A percentile compares a stretch with the other conserved stretches of the same genome.
These are phyloP conservation scores for Teunomyces pallodes DNA, from an alignment of 805 yeast species.

Conservation along the genomic window DNA sequence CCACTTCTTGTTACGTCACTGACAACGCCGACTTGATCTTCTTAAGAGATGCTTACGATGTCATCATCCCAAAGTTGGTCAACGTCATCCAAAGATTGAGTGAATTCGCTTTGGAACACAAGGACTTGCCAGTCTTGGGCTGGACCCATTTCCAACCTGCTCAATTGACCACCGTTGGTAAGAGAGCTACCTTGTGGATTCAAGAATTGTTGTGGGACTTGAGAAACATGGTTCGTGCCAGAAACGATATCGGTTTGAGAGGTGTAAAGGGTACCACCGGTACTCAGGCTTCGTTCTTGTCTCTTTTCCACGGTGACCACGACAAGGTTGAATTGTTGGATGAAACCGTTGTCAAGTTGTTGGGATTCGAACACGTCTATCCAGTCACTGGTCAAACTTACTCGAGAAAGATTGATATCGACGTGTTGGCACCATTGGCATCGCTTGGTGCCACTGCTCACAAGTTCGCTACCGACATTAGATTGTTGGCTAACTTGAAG, in stretches of 20 bases:
- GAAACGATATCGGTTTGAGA: constrained; percentile 93
- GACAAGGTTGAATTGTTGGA: constrained; percentile 93
- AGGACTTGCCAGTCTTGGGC: constrained; percentile 94
- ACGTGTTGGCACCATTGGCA: constrained; percentile 86
- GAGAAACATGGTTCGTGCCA: constrained; percentile 91
- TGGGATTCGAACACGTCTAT: constrained; percentile 92
- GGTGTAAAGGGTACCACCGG: constrained; percentile 99
- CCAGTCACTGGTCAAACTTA: constrained; percentile 99
- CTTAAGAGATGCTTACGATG: constrained; percentile 91
- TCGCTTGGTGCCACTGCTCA: constrained; percentile 96
- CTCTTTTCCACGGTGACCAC: constrained; percentile 95
- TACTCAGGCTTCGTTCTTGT: constrained; percentile 94
- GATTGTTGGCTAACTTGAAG: constrained; percentile 93
- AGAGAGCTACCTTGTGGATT: constrained; percentile 95
- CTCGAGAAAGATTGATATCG: constrained; percentile 96
- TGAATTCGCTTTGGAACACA: constrained; percentile 84
- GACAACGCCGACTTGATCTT: constrained; percentile 98
- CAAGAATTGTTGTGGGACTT: constrained; percentile 98
- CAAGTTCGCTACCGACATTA: constrained; percentile 95
- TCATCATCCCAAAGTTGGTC: constrained; percentile 90
- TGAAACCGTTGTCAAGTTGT: constrained; percentile 84
- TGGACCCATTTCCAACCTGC: constrained; percentile 99
- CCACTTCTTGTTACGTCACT: constrained; percentile 96
- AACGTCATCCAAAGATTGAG: constrained; percentile 90
- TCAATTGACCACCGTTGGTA: constrained; percentile 97